These are phyloP conservation scores for Cunninghamia lanceolata DNA, from an alignment of 75 land plant genomes.

Conservation along the genomic window DNA sequence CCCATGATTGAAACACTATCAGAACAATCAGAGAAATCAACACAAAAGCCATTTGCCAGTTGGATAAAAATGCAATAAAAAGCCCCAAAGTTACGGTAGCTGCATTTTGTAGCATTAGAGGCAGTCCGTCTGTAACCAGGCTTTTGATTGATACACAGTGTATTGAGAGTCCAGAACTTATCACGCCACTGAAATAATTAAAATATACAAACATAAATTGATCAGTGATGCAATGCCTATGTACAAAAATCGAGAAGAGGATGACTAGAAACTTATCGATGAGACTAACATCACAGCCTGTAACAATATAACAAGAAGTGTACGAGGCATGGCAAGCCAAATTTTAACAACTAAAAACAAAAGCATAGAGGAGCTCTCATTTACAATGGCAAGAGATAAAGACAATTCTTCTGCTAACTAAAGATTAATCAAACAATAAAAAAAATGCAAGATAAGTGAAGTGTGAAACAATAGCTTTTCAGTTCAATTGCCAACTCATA, in stretches of 20 bases:
- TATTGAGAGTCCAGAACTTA: constrained; percentile 26
- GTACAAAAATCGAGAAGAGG: background rate
- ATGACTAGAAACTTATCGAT: background rate
- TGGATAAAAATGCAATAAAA: constrained; percentile 28
- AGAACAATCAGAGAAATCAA: constrained; percentile 20
- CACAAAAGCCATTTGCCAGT: constrained; percentile 18
- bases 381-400: background rate
- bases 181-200: constrained; percentile 30
- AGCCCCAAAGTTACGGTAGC: constrained; percentile 24
- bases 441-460: background rate
- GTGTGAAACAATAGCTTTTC: background rate
- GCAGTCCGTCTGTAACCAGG: constrained; percentile 26
- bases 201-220: background rate
- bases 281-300: background rate
- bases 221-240: background rate
- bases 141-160: constrained; percentile 35
- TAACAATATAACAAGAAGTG: background rate
- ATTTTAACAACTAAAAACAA: background rate
- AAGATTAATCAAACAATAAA: background rate
- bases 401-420: background rate
- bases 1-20: background rate
- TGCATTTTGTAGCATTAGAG: constrained; percentile 29
- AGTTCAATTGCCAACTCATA: background rate
- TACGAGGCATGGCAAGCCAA: background rate
- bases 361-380: background rate